Conservation (phyloP, 108 stramenopile genomes). For the Aurantiochytrium sp. region DNA sequence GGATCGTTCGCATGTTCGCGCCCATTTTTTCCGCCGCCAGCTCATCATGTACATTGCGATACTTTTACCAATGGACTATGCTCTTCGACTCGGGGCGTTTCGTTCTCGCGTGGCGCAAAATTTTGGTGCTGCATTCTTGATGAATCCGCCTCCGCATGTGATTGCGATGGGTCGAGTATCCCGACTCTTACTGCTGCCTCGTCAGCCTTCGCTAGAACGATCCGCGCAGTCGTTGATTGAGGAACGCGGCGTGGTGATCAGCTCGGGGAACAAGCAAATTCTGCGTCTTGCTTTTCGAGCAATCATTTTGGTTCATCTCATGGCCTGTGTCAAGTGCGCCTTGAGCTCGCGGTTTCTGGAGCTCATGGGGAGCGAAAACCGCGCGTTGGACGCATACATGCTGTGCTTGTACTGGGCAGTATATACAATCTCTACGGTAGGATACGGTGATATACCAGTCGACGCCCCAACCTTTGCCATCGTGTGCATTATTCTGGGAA, state of each 20-base stretch:
- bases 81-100: neutral
- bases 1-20: neutral
- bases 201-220: neutral
- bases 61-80: neutral
- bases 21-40: neutral
- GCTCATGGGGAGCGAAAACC: neutral
- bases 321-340: neutral
- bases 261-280: neutral
- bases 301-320: neutral
- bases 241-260: neutral
- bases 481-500: slow-evolving; percentile 48
- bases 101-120: too few species aligned
- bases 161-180: neutral
- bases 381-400: slow-evolving; percentile 26
- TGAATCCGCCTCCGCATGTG: neutral
- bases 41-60: neutral
- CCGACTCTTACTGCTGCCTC: neutral
- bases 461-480: slow-evolving; percentile 41
- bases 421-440: slow-evolving; percentile 52
- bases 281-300: neutral
- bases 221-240: neutral
- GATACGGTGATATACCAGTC: slow-evolving; percentile 25
- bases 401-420: slow-evolving; percentile 51
- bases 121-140: neutral
- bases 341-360: neutral